phyloP scores from a whole-genome alignment of 2,329 filamentous ascomycete species.

The Keithomyces neogunnii region DNA sequence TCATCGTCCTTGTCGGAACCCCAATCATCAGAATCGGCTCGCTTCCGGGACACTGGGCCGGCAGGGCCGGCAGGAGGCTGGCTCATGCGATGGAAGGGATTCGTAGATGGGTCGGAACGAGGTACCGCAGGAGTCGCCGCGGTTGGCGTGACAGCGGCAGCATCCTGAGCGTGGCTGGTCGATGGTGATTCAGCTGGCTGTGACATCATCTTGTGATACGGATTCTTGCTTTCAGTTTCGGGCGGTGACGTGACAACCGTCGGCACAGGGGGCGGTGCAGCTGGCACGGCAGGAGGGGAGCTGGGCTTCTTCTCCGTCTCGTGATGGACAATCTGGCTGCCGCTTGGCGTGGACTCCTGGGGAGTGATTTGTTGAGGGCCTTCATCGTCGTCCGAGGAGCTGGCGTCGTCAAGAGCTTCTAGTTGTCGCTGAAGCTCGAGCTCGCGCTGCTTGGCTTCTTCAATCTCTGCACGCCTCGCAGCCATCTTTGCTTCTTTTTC shows the following conservation, averaged over 20 bases:
- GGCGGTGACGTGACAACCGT: slow-evolving; percentile 44
- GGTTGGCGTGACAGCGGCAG: slow-evolving; percentile 32
- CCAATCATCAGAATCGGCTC: slow-evolving; percentile 64
- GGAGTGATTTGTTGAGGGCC: slow-evolving; percentile 62
- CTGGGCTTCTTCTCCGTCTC: slow-evolving; percentile 45
- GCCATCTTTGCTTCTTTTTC: slow-evolving; percentile 81
- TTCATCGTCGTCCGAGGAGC: slow-evolving; percentile 72
- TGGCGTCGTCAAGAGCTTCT: slow-evolving; percentile 64
- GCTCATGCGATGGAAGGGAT: slow-evolving; percentile 87
- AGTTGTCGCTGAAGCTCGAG: slow-evolving; percentile 82
- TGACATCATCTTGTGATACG: slow-evolving; percentile 85
- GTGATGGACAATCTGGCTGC: slow-evolving; percentile 43
- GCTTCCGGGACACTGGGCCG: slow-evolving; percentile 43
- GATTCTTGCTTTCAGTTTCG: slow-evolving; percentile 81
- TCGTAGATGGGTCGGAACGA: slow-evolving; percentile 64
- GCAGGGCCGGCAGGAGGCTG: slow-evolving; percentile 45
- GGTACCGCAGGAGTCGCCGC: slow-evolving; percentile 24
- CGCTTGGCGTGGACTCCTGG: slow-evolving; percentile 45
- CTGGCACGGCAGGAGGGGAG: slow-evolving; percentile 37
- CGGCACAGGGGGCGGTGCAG: slow-evolving; percentile 42
- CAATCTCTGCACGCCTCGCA: slow-evolving; percentile 81
- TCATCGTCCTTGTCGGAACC: slow-evolving; percentile 61
- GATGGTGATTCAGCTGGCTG: slow-evolving; percentile 51
- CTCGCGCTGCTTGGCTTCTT: slow-evolving; percentile 83
- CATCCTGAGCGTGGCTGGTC: slow-evolving; percentile 25